Percentiles rank a stretch among this genome's conserved stretches.
Conservation (phyloP, 495 filamentous ascomycete genomes). For the Penicillium soppii region DNA sequence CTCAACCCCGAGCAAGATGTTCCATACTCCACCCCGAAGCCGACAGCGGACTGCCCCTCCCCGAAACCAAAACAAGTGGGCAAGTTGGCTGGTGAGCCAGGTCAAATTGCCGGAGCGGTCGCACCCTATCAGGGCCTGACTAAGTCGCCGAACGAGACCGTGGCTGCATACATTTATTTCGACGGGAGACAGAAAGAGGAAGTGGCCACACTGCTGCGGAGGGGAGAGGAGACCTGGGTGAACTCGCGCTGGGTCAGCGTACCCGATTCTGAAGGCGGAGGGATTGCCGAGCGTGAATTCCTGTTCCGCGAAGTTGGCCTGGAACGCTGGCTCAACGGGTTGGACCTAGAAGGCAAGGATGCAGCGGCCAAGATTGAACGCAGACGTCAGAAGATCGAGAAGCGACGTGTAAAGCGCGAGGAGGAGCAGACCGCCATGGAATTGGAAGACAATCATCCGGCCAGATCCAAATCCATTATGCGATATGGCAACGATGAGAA, state of each 20-base stretch:
- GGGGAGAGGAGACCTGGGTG: slow-evolving; percentile 98
- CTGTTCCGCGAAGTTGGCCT: slow-evolving; percentile 96
- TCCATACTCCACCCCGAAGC: slow-evolving; percentile 82
- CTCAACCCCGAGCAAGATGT: slow-evolving; percentile 84
- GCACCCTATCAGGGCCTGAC: slow-evolving; percentile 87
- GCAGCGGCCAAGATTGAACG: slow-evolving; percentile 87
- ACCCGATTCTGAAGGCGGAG: slow-evolving; percentile 84
- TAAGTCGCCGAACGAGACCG: slow-evolving; percentile 86
- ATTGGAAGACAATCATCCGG: slow-evolving; percentile 43
- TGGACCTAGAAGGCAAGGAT: slow-evolving; percentile 86
- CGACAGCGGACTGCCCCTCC: slow-evolving; percentile 66
- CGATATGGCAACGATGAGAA: slow-evolving; percentile 73
- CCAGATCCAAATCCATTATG: slow-evolving; percentile 60
- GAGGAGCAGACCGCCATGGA: slow-evolving; percentile 50
- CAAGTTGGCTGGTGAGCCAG: slow-evolving; percentile 57
- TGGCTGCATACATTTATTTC: slow-evolving; percentile 98
- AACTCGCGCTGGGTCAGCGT: slow-evolving; percentile 97
- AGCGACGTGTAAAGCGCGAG: slow-evolving; percentile 66
- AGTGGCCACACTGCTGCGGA: slow-evolving; percentile 87
- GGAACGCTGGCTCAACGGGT: slow-evolving; percentile 90
- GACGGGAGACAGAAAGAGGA: slow-evolving; percentile 95
- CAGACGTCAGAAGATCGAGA: slow-evolving; percentile 83
- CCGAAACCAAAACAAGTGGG: slow-evolving; percentile 80
- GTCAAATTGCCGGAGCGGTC: slow-evolving; percentile 58
- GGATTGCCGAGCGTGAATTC: slow-evolving; percentile 94